Evolutionary conservation across 2,329 filamentous ascomycete species (phyloP).

Genomic region (Dendryphion nanum): DNA sequence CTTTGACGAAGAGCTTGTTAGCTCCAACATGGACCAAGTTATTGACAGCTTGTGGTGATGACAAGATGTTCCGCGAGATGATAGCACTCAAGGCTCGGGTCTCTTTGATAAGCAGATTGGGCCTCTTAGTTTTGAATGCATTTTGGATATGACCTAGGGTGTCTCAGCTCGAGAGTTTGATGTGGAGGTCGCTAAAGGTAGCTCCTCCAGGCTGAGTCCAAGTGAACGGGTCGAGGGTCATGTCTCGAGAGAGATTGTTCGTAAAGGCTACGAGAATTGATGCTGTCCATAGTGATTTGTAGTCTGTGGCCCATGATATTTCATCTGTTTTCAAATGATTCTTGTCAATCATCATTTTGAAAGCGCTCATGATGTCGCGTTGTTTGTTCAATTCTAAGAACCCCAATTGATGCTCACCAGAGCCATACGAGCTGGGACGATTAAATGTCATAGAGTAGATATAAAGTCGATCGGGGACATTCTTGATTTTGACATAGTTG

Average conservation of each 20-base stretch:
- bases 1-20: conserved; percentile 20
- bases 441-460: too few species aligned
- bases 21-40: too few species aligned
- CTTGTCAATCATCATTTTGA: conserved; percentile 8
- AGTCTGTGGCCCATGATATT: conserved; percentile 10
- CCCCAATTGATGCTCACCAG: too few species aligned
- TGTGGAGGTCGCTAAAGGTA: background rate
- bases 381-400: conserved; percentile 16
- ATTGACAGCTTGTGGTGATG: too few species aligned
- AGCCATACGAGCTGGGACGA: too few species aligned
- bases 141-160: conserved; percentile 3
- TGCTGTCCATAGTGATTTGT: too few species aligned
- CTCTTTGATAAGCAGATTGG: conserved; percentile 8
- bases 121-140: conserved; percentile 16
- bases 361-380: conserved; percentile 6
- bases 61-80: conserved; percentile 1
- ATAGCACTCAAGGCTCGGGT: too few species aligned
- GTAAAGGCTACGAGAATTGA: too few species aligned
- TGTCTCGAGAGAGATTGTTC: too few species aligned
- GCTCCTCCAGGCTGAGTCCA: conserved; percentile 10
- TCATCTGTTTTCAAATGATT: conserved; percentile 4
- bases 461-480: conserved; percentile 2
- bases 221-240: too few species aligned
- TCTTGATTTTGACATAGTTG: conserved; percentile 5
- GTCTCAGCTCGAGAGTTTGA: background rate